Evolutionary conservation across 2,329 filamentous ascomycete species (phyloP).

Genomic region (Fonsecaea nubica): DNA sequence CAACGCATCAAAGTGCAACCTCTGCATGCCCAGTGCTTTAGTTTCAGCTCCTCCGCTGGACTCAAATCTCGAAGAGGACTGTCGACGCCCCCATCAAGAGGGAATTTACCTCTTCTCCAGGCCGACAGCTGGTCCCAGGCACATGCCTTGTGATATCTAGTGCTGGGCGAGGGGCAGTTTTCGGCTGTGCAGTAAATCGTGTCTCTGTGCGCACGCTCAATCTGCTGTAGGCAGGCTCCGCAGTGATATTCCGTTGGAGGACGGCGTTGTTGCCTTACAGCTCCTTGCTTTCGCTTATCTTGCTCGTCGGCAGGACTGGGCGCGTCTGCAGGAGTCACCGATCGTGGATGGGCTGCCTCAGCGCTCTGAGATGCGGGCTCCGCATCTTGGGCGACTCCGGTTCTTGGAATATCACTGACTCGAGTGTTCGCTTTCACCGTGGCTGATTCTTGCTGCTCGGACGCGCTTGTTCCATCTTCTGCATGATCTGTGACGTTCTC

Average conservation of each 20-base stretch:
- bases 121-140: not conserved
- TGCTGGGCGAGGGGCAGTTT: slow-evolving; percentile 23
- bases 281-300: not conserved
- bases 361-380: not conserved
- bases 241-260: not conserved
- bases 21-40: not conserved
- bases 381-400: not conserved
- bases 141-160: slow-evolving; percentile 34
- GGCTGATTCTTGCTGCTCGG: not conserved
- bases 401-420: not conserved
- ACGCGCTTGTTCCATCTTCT: not conserved
- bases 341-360: not conserved
- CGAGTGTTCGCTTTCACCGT: not conserved
- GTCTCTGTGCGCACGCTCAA: slow-evolving; percentile 19
- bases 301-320: not conserved
- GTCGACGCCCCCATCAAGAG: not conserved
- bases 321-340: not conserved
- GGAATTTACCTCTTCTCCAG: slow-evolving; percentile 2
- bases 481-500: not conserved
- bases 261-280: not conserved
- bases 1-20: not conserved
- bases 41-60: not conserved
- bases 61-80: not conserved
- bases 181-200: slow-evolving; percentile 28
- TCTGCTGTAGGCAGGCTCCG: slow-evolving; percentile 27